A percentile compares a stretch with the other conserved stretches of the same genome.
Evolutionary conservation across 169 alveolate species (phyloP).

Genomic region (Plasmodium gallinaceum): DNA sequence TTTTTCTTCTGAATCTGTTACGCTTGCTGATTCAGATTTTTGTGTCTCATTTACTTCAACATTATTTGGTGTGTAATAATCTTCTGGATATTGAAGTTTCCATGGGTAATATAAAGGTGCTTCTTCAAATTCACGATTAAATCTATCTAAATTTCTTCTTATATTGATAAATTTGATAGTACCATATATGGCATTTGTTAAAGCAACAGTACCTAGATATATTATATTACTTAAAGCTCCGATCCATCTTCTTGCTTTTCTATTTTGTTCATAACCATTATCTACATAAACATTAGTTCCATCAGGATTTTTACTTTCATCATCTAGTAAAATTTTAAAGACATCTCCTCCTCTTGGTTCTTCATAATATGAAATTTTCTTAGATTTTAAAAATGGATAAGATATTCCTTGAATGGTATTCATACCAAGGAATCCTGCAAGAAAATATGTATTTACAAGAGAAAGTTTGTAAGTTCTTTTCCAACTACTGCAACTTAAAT

Average conservation of each 20-base stretch:
- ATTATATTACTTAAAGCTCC: neutral
- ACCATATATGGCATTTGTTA: constrained; percentile 16
- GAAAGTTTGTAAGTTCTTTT: constrained; percentile 6
- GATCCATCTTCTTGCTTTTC: neutral
- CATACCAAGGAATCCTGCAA: constrained; percentile 44
- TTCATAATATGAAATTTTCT: neutral
- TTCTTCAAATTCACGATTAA: constrained; percentile 35
- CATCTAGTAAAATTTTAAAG: too few relatives aligned
- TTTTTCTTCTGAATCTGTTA: neutral
- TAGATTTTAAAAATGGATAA: neutral
- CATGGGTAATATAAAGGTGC: constrained; percentile 37
- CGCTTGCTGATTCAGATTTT: neutral
- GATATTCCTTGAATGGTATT: neutral
- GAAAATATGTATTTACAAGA: neutral
- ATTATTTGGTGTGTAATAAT: neutral
- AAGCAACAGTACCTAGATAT: neutral
- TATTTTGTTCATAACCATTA: neutral
- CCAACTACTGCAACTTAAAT: constrained; percentile 38
- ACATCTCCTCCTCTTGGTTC: neutral
- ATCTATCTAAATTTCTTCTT: neutral
- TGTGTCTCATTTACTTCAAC: neutral
- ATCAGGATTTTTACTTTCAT: neutral
- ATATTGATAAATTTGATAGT: neutral
- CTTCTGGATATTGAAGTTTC: constrained; percentile 35
- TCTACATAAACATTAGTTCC: neutral